phyloP scores from a whole-genome alignment of 345 rosid species.

The Heritiera littoralis region DNA sequence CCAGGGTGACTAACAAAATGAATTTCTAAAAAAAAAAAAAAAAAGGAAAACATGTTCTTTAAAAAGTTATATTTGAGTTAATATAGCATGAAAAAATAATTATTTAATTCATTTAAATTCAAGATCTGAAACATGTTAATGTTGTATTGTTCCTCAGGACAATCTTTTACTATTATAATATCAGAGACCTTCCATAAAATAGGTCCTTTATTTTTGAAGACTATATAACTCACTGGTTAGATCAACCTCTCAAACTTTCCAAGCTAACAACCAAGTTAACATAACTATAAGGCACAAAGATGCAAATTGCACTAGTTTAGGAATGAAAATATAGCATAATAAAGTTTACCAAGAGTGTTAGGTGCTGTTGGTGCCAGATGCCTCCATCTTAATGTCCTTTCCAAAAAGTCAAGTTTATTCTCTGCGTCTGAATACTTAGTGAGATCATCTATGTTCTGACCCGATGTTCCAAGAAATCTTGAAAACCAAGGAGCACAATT shows the following conservation, averaged over 20 bases:
- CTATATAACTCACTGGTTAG: neutral
- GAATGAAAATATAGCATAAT: neutral
- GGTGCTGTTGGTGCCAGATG: conserved; percentile 98
- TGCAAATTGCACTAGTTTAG: conserved; percentile 8
- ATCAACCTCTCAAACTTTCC: neutral
- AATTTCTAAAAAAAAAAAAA: neutral
- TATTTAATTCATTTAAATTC: neutral
- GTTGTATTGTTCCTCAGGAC: neutral
- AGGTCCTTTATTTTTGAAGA: neutral
- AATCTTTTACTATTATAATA: neutral
- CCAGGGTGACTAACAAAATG: neutral
- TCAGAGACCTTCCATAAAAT: neutral
- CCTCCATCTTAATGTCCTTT: conserved; percentile 93
- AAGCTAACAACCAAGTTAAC: neutral
- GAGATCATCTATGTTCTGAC: conserved; percentile 93
- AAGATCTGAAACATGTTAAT: neutral
- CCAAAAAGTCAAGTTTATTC: conserved; percentile 79
- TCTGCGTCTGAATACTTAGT: conserved; percentile 84
- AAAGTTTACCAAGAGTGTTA: conserved; percentile 75
- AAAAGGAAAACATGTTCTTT: neutral
- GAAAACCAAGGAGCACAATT: conserved; percentile 23
- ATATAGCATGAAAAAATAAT: neutral
- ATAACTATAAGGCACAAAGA: neutral
- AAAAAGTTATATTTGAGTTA: neutral
- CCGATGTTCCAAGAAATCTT: conserved; percentile 99